These are phyloP conservation scores for Balansia obtecta DNA, from an alignment of 2,329 filamentous ascomycete species.

Conservation along the genomic window DNA sequence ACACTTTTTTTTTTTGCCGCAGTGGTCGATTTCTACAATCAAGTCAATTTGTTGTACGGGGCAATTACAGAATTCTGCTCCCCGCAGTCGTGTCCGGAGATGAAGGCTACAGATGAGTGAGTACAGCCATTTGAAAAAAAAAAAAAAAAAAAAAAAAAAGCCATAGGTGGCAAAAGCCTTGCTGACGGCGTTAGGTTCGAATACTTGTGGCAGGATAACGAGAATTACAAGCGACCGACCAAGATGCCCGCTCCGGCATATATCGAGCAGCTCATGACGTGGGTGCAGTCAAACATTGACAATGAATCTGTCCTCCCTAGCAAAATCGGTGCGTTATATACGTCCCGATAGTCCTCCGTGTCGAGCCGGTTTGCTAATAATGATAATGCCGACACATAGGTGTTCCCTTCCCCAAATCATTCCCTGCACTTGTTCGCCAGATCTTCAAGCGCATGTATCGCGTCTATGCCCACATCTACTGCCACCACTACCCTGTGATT, in stretches of 20 bases:
- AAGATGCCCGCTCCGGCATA: conserved; percentile 97
- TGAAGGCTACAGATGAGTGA: conserved; percentile 99
- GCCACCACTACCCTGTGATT: conserved; percentile 96
- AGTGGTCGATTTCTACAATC: conserved; percentile 99
- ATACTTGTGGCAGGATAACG: conserved; percentile 96
- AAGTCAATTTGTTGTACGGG: conserved; percentile 97
- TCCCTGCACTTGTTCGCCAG: conserved; percentile 77
- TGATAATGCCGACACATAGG: conserved; percentile 31
- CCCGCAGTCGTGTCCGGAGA: conserved; percentile 90
- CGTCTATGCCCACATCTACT: conserved; percentile 98
- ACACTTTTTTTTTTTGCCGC: background rate
- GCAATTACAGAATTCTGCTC: conserved; percentile 99
- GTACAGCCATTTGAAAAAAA: conserved; percentile 12
- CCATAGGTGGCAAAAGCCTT: background rate
- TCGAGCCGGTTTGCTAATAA: background rate
- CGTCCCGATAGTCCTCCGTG: background rate
- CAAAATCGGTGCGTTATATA: conserved; percentile 54
- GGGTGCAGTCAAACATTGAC: conserved; percentile 91
- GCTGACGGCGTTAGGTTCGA: conserved; percentile 55
- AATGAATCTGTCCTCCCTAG: conserved; percentile 94
- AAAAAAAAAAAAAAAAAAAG: background rate
- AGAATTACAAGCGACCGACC: conserved; percentile 88
- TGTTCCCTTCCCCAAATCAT: conserved; percentile 88
- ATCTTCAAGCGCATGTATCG: conserved; percentile 99
- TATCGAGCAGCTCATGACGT: conserved; percentile 94